Evolutionary conservation across 2,329 filamentous ascomycete species (phyloP), one percentile per base, ranked within the genome.

Genomic region (Aspergillus sp.): DNA sequence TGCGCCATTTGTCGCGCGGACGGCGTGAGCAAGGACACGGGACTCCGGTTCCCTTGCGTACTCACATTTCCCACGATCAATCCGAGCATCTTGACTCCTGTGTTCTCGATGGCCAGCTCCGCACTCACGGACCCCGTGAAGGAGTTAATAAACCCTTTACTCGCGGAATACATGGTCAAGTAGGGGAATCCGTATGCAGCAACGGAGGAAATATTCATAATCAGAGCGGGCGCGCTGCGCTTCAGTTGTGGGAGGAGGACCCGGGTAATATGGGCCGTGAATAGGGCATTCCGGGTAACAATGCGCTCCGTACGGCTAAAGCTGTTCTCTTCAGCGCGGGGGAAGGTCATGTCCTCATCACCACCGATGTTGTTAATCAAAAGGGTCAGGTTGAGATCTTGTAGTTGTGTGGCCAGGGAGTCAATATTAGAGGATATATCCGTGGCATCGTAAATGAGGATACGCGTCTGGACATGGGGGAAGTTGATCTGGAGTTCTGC

Each of bases 311-410:
- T 65, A 29, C 77, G 67, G 0, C 67, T 58, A 14, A 66, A 61
- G 0, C 69, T 64, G 10, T 67, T 67, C 2, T 72, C 62, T 11
- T 71, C 63, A 4, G 81, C 62, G 2, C 69, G 57, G 3, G 62
- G 63, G 52, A 71, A 79, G 16, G 58, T 57, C 13, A 5, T 9
- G 13, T 40, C 55, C 54, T 3, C 68, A 64, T 50, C 67, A 47
- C 78, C 78, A 17, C 82, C 81, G 0, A 81, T 77, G 63, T 84
- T 85, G 67, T 85, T 85, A 59, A 85, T 65, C 20, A 85, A 67
- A 2, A 84, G 67, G 1, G 77, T 82, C 29, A 86, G 66, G 54
- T 76, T 65, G 32, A 78, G 61, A 46, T 67, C 70, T 1, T 67
- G 56, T 9, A 76, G 61, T 3, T 62, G 53, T 1, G 67, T 61